These are phyloP conservation scores for Claviceps purpurea DNA, from an alignment of 2,329 filamentous ascomycete species.

Conservation along the genomic window DNA sequence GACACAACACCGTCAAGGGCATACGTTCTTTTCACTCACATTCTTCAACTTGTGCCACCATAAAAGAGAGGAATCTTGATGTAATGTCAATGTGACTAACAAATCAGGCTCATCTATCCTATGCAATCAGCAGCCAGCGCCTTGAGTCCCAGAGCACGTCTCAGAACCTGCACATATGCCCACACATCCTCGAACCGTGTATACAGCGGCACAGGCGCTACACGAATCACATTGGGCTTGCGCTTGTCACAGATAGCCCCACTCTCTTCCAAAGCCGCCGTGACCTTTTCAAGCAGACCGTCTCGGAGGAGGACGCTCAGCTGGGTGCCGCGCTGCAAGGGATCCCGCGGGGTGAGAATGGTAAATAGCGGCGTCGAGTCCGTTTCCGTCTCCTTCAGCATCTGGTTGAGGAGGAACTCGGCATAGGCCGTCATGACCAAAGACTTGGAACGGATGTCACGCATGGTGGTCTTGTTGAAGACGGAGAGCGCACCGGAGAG, in stretches of 20 bases:
- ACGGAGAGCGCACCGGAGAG: slow-evolving; percentile 60
- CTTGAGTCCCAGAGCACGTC: slow-evolving; percentile 15
- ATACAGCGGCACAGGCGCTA: slow-evolving; percentile 75
- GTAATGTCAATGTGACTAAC: background rate
- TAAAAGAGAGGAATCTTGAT: background rate
- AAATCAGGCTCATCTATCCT: background rate
- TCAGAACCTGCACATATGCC: slow-evolving; percentile 30
- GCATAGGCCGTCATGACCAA: slow-evolving; percentile 64
- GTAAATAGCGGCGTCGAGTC: slow-evolving; percentile 30
- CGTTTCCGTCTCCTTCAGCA: slow-evolving; percentile 20
- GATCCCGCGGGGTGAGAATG: slow-evolving; percentile 58
- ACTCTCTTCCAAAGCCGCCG: slow-evolving; percentile 47
- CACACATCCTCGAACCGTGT: slow-evolving; percentile 64
- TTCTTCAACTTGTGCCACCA: no score
- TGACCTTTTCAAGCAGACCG: slow-evolving; percentile 57
- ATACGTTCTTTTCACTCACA: no score
- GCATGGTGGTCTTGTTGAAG: slow-evolving; percentile 60
- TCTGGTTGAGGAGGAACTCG: slow-evolving; percentile 46
- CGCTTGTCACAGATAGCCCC: slow-evolving; percentile 73
- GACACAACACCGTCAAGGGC: no score
- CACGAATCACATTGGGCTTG: slow-evolving; percentile 71
- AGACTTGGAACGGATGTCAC: slow-evolving; percentile 55
- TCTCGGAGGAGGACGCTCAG: slow-evolving; percentile 57
- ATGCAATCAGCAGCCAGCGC: background rate
- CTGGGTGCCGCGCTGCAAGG: slow-evolving; percentile 60